Percentiles rank a stretch among this genome's conserved stretches.
These are phyloP conservation scores for Aspergillus pseudoterreus DNA, from an alignment of 2,329 filamentous ascomycete genomes.

Conservation along the genomic window DNA sequence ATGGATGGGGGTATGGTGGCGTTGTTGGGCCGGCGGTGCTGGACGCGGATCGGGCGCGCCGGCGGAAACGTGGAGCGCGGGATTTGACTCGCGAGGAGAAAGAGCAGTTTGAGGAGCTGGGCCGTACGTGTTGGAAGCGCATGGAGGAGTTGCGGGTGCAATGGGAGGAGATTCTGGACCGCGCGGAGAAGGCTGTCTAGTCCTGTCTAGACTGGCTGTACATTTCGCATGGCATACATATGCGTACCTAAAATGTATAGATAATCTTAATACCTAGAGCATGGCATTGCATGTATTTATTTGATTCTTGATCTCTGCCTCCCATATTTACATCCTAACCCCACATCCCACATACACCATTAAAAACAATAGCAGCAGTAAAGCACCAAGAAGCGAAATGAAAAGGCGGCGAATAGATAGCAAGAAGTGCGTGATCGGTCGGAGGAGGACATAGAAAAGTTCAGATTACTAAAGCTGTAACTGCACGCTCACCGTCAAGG, in stretches of 20 bases:
- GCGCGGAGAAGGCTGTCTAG: slow-evolving; percentile 21
- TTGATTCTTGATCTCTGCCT: slow-evolving; percentile 17
- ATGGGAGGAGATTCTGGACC: slow-evolving; percentile 39
- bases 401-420: too few relatives aligned
- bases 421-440: not conserved
- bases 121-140: slow-evolving; percentile 38
- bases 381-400: not conserved
- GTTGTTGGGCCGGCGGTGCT: slow-evolving; percentile 49
- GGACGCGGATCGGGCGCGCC: slow-evolving; percentile 50
- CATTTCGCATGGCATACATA: not conserved
- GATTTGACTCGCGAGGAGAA: slow-evolving; percentile 52
- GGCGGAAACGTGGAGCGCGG: slow-evolving; percentile 56
- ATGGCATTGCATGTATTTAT: not conserved
- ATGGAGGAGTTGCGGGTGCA: slow-evolving; percentile 41
- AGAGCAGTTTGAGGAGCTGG: slow-evolving; percentile 37
- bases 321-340: slow-evolving; percentile 33
- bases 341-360: slow-evolving; percentile 32
- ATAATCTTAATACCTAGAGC: not conserved
- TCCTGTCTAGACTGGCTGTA: not conserved
- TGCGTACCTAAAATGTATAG: not conserved
- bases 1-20: slow-evolving; percentile 73
- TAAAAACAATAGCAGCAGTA: slow-evolving; percentile 23
- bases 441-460: not conserved
- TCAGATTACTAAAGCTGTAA: slow-evolving; percentile 9
- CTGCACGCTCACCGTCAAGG: slow-evolving; percentile 30